These are phyloP conservation scores for Zanthoxylum bungeanum DNA, from an alignment of 345 rosid genomes.

Conservation along the genomic window DNA sequence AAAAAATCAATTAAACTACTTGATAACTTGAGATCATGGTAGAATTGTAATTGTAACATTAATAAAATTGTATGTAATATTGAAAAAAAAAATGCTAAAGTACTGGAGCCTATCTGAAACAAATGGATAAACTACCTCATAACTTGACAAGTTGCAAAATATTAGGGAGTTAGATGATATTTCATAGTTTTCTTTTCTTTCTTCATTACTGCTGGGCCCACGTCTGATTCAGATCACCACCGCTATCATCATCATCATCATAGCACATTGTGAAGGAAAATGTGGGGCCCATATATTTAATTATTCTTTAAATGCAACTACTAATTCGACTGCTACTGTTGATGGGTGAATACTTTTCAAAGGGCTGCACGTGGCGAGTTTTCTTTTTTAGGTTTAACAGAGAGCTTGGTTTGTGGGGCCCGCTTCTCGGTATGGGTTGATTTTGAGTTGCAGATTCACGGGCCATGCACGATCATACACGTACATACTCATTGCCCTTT, in stretches of 20 bases:
- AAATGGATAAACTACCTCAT: neutral
- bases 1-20: no score
- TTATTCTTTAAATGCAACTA: slow-evolving; percentile 21
- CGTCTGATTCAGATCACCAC: slow-evolving; percentile 4
- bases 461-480: neutral
- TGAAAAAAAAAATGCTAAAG: neutral
- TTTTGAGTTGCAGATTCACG: slow-evolving; percentile 10
- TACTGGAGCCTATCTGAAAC: neutral
- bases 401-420: neutral
- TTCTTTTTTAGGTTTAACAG: neutral
- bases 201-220: neutral
- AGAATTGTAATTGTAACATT: no score
- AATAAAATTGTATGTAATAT: no score
- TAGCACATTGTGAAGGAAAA: neutral
- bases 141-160: neutral
- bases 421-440: neutral
- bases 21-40: no score
- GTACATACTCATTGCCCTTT: neutral
- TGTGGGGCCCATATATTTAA: slow-evolving; percentile 5
- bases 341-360: slow-evolving; percentile 17
- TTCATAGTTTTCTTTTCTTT: neutral
- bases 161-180: neutral
- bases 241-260: neutral
- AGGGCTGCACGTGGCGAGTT: slow-evolving; percentile 14
- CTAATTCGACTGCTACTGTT: neutral